phyloP scores from a whole-genome alignment of 495 filamentous ascomycete species.

The Neurospora sublineolata region DNA sequence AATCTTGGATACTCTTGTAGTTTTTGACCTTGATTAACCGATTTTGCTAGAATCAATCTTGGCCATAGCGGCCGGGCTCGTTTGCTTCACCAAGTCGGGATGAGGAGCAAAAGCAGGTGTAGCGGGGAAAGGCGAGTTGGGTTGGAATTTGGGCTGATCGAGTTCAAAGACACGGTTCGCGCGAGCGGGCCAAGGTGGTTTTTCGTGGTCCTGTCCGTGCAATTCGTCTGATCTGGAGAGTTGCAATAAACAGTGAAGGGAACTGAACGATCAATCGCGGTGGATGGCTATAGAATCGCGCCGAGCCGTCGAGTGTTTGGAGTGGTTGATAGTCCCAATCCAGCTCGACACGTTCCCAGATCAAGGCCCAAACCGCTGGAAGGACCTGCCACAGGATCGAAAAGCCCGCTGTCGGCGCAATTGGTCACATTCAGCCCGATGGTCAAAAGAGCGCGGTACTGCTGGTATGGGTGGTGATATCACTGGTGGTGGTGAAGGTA shows the following conservation, averaged over 20 bases:
- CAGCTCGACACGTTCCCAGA: not conserved
- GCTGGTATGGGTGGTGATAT: not conserved
- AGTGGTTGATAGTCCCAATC: not conserved
- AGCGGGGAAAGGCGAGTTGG: not conserved
- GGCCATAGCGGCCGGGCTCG: not conserved
- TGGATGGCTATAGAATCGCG: not conserved
- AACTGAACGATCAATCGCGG: not conserved
- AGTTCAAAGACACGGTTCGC: not conserved
- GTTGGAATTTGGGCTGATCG: not conserved
- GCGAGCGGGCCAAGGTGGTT: not conserved
- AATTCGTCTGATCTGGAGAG: not conserved
- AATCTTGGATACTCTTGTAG: not conserved
- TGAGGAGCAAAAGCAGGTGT: not conserved
- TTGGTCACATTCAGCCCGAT: not conserved
- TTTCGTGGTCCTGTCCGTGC: not conserved
- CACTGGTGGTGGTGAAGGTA: not conserved
- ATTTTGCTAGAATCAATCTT: not conserved
- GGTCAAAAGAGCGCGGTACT: not conserved
- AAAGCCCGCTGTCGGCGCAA: not conserved
- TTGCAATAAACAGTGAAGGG: not conserved
- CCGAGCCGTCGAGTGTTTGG: not conserved
- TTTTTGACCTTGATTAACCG: not conserved
- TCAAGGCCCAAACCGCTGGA: not conserved
- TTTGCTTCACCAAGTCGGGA: not conserved
- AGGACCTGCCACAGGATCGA: not conserved